Base-by-base conservation (phyloP, 805 yeast species). In the Saturnispora kantuleensis region DNA sequence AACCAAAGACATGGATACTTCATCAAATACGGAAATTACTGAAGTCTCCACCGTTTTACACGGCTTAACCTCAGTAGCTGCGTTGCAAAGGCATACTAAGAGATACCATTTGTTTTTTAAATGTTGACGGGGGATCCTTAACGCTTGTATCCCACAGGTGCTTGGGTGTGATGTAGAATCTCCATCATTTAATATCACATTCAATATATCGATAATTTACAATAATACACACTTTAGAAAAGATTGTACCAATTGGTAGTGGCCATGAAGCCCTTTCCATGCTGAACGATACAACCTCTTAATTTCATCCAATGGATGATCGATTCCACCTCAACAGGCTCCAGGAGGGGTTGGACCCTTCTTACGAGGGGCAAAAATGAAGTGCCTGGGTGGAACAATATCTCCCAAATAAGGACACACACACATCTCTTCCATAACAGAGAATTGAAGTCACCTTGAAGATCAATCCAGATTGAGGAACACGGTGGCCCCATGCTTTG, bases 401-500 rank as follows among this genome's bases (percentile, higher is more conserved):
- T 58, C 5, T 68, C 63, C 37, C 67, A 56, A 0, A 77, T 45
- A 0, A 82, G 51, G 10, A 76, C 66, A 17, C 70, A 63, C 0
- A 81, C 58, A 1, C 81, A 59, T 41, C 68, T 71, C 11, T 62
- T 61, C 94, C 96, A 89, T 6, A 86, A 60, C 0, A 56, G 54
- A 21, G 58, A 62, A 48, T 82, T 79, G 36, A 88, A 69, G 26
- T 68, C 59, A 1, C 94, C 90, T 30, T 66, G 59, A 32, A 81
- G 59, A 52, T 81, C 83, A 10, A 84, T 67, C 96, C 96, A 87
- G 8, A 82, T 58, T 34, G 74, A 73, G 2, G 83, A 74, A 47
- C 85, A 80, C 2, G 88, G 76, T 6, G 15, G 68, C 62, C 0
- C 81, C 82, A 8, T 21, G 26, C 26, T 21, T 21, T 21, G 26